Evolutionary conservation across 352 stramenopile species (phyloP).

Genomic region (Phytophthora lateralis): DNA sequence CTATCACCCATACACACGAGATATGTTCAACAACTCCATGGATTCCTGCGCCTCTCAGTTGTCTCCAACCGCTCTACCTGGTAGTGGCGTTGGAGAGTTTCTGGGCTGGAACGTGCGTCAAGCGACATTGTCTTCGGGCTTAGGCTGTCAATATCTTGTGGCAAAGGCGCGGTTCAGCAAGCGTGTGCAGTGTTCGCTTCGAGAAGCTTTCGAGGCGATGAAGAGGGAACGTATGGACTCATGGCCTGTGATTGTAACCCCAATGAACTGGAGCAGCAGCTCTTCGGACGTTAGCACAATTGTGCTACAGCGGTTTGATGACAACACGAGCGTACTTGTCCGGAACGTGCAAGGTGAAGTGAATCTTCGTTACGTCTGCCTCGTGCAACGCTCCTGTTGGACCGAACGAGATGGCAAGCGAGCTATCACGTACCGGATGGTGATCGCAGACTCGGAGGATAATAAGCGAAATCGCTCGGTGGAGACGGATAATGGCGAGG

Average conservation of each 20-base stretch:
- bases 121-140: conserved; percentile 4
- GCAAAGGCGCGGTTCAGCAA: conserved; percentile 17
- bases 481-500: conserved; percentile 14
- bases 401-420: conserved; percentile 23
- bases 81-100: conserved; percentile 1
- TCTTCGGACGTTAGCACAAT: conserved; percentile 10
- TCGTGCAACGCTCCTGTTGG: conserved; percentile 17
- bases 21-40: background rate
- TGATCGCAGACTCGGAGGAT: conserved; percentile 31
- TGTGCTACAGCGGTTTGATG: conserved; percentile 30
- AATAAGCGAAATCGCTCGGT: conserved; percentile 28
- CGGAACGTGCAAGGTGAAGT: conserved; percentile 12
- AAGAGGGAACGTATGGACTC: conserved; percentile 17
- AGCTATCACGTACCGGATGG: conserved; percentile 22
- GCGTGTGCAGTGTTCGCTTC: conserved; percentile 3
- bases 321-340: conserved; percentile 24
- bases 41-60: conserved; percentile 20
- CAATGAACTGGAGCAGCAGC: conserved; percentile 28
- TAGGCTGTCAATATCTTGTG: background rate
- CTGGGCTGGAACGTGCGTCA: conserved; percentile 16
- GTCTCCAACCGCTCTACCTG: background rate
- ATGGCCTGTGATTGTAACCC: conserved; percentile 25
- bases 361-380: conserved; percentile 32
- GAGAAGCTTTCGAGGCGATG: conserved; percentile 9
- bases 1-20: background rate